Conservation (phyloP, 345 rosid species). For the Populus ilicifolia region DNA sequence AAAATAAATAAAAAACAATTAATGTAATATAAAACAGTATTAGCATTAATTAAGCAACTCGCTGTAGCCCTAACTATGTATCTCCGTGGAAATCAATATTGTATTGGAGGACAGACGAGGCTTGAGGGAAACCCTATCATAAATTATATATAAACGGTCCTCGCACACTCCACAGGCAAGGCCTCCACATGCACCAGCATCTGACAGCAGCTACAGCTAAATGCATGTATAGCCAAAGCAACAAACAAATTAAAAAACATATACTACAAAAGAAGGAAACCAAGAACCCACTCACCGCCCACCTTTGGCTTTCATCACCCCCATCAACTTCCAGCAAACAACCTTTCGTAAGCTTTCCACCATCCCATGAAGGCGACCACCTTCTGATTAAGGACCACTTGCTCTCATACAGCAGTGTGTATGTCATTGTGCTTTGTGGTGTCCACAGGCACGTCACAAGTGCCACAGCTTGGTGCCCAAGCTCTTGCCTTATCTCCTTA, state of each 20-base stretch:
- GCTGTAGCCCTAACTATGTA: neutral
- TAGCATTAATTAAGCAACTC: no score
- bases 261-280: neutral
- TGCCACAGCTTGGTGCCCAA: constrained; percentile 11
- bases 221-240: neutral
- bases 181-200: neutral
- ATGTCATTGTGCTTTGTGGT: constrained; percentile 16
- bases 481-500: constrained; percentile 31
- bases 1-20: no score
- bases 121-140: no score
- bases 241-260: neutral
- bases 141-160: no score
- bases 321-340: constrained; percentile 30
- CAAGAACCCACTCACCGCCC: constrained; percentile 34
- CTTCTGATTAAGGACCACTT: constrained; percentile 23
- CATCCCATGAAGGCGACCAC: constrained; percentile 33
- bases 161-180: no score
- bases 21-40: no score
- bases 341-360: constrained; percentile 35
- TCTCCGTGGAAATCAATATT: neutral
- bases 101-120: neutral
- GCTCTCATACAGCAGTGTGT: neutral
- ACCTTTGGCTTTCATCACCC: constrained; percentile 19
- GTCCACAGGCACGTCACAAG: constrained; percentile 25
- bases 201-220: neutral